These are phyloP conservation scores for Zasmidium cellare DNA, from an alignment of 2,329 filamentous ascomycete genomes.

Conservation along the genomic window DNA sequence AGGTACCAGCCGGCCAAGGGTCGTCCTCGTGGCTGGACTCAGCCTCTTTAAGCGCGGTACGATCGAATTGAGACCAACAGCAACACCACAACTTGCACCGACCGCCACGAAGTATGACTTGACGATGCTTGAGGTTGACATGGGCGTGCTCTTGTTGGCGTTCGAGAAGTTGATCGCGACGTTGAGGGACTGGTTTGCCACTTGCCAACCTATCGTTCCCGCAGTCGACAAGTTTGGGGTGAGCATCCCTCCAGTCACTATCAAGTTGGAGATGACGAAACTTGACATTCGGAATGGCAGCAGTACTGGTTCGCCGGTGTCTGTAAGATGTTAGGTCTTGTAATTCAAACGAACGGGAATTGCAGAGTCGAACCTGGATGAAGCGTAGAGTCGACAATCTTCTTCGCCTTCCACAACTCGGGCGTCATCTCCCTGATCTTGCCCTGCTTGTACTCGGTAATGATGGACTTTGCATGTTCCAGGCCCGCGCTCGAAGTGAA, in stretches of 20 bases:
- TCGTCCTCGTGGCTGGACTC: slow-evolving; percentile 70
- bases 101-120: slow-evolving; percentile 93
- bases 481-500: slow-evolving; percentile 76
- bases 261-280: slow-evolving; percentile 88
- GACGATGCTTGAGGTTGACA: slow-evolving; percentile 75
- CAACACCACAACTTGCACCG: slow-evolving; percentile 88
- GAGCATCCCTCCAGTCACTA: slow-evolving; percentile 96
- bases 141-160: slow-evolving; percentile 92
- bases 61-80: slow-evolving; percentile 84
- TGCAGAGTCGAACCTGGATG: slow-evolving; percentile 68
- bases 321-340: slow-evolving; percentile 46
- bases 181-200: slow-evolving; percentile 95
- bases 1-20: slow-evolving; percentile 84
- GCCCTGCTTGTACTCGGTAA: slow-evolving; percentile 85
- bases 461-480: slow-evolving; percentile 78
- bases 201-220: slow-evolving; percentile 90
- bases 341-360: neutral
- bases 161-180: slow-evolving; percentile 98
- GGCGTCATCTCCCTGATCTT: slow-evolving; percentile 78
- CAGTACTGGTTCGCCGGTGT: slow-evolving; percentile 88
- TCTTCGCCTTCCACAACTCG: slow-evolving; percentile 93
- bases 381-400: slow-evolving; percentile 92
- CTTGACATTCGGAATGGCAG: slow-evolving; percentile 97
- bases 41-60: slow-evolving; percentile 81
- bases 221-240: slow-evolving; percentile 81